Conservation (phyloP, 148 eudicot species). For the Rhododendron simsii region DNA sequence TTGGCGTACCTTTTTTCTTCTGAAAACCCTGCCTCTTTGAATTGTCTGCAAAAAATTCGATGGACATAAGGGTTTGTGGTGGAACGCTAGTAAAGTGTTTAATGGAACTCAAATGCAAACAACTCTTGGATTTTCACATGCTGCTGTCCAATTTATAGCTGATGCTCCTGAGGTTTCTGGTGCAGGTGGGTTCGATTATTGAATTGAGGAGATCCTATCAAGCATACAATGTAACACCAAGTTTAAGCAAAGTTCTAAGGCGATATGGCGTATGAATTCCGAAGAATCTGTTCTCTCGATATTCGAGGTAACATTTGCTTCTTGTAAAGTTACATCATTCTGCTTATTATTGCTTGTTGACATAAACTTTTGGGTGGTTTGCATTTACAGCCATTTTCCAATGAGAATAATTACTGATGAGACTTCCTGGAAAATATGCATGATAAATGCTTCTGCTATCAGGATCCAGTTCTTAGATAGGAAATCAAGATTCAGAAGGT, state of each 20-base stretch:
- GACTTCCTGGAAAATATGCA: neutral
- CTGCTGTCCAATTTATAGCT: neutral
- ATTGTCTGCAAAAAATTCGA: neutral
- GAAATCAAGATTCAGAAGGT: neutral
- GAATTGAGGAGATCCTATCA: conserved; percentile 95
- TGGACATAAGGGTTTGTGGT: neutral
- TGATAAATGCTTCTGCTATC: neutral
- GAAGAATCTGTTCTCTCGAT: neutral
- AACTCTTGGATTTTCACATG: neutral
- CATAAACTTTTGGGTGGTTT: neutral
- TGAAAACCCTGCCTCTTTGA: neutral
- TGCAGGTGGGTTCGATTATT: conserved; percentile 91
- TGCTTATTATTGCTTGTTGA: neutral
- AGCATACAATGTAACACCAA: conserved; percentile 96
- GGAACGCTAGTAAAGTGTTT: neutral
- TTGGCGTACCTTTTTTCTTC: neutral
- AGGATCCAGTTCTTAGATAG: neutral
- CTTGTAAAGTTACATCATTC: neutral
- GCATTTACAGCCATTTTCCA: neutral
- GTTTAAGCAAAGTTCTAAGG: conserved; percentile 74
- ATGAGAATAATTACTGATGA: neutral
- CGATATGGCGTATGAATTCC: conserved; percentile 69
- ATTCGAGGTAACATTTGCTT: conserved; percentile 5
- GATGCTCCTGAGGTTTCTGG: conserved; percentile 1
- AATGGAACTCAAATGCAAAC: neutral